These are phyloP conservation scores for Radiomyces spectabilis DNA, from an alignment of 192 early-diverging fungal genomes.

Conservation along the genomic window DNA sequence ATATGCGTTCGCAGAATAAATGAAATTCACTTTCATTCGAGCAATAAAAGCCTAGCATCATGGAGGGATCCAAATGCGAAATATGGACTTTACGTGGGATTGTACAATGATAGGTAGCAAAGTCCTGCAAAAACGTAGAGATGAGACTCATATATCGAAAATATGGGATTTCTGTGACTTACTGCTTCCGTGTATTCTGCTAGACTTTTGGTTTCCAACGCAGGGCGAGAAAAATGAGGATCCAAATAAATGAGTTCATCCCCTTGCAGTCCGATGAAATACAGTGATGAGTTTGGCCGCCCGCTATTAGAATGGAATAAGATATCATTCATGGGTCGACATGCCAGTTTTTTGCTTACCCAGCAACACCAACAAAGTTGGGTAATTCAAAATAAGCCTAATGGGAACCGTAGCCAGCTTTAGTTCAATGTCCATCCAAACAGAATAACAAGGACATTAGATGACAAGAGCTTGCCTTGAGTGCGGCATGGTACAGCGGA, in stretches of 20 bases:
- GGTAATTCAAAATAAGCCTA: slow-evolving; percentile 70
- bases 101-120: slow-evolving; percentile 78
- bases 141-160: too few species aligned
- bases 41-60: slow-evolving; percentile 89
- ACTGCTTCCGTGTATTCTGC: slow-evolving; percentile 42
- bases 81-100: slow-evolving; percentile 68
- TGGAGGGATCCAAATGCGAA: slow-evolving; percentile 80
- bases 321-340: not conserved
- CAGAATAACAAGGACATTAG: too few species aligned
- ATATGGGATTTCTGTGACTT: too few species aligned
- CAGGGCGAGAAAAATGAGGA: slow-evolving; percentile 80
- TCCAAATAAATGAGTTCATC: slow-evolving; percentile 86
- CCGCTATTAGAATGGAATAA: slow-evolving; percentile 46
- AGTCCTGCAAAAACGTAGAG: slow-evolving; percentile 37
- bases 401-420: too few species aligned
- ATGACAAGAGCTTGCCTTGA: slow-evolving; percentile 61
- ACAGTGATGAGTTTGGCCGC: slow-evolving; percentile 88
- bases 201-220: slow-evolving; percentile 43
- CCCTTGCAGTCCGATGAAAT: slow-evolving; percentile 83
- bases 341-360: slow-evolving; percentile 38
- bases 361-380: slow-evolving; percentile 86
- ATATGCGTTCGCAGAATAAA: slow-evolving; percentile 43
- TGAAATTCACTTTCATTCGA: slow-evolving; percentile 51
- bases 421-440: too few species aligned
- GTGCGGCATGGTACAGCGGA: slow-evolving; percentile 68